Evolutionary conservation across 2,329 filamentous ascomycete genomes (phyloP), one percentile per base, ranked within the genome.

Genomic region (Penicillium thymicola): DNA sequence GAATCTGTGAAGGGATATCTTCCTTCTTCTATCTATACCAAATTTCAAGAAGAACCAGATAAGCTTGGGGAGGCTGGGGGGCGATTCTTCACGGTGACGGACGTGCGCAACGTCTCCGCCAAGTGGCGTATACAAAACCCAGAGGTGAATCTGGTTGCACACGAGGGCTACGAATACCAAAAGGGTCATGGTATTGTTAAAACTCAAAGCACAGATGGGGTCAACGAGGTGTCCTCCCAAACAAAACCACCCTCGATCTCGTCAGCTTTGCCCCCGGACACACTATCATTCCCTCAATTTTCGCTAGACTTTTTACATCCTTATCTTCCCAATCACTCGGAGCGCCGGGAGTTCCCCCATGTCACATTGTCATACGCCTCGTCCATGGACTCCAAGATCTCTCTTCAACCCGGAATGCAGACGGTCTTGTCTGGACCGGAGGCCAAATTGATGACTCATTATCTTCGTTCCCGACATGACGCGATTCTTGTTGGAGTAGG

Each of bases 361-460:
- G 82, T 91, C 48, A 97, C 92, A 2, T 81, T 97, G 40, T 97
- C 93, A 13, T 97, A 92, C 74, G 93, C 94, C 23, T 89, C 88
- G 7, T 97, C 92, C 4, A 87, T 99, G 64, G 93, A 97, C 76
- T 88, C 89, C 40, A 84, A 86, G 52, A 81, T 95, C 49, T 85
- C 92, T 2, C 81, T 93, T 28, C 81, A 87, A 0, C 90, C 91
- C 0, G 92, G 92, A 14, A 80, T 85, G n/a, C 89, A 89, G 63
- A 97, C 93, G 2, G 80, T 83, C 0, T 83, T 97, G 14, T 97
- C 93, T 1, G 92, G 92, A 4, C 84, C 88, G 0, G 81, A 87
- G 61, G 90, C 90, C 37, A 96, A 96, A 74, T 84, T 89, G 51
- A 95, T 97, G 90, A 97, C 93, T 0, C 93, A 97, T 74, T 90